A percentile compares a stretch with the other conserved stretches of the same genome.
These are phyloP conservation scores for Gyromitra esculenta DNA, from an alignment of 2,329 filamentous ascomycete genomes.

Conservation along the genomic window DNA sequence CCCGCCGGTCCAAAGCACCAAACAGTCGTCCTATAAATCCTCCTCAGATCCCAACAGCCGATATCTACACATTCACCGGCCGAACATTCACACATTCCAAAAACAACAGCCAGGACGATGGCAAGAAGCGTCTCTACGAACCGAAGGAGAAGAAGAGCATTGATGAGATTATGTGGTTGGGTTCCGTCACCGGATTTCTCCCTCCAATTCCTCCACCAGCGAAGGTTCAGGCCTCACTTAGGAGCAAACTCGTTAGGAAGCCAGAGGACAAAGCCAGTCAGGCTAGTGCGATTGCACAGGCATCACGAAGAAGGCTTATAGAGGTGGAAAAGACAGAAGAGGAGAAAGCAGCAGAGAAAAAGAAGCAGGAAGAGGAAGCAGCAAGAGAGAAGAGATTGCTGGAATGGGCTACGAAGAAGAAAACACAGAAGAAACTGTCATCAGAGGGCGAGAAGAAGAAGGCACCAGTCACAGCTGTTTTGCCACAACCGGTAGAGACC, in stretches of 20 bases:
- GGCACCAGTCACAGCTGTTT: conserved; percentile 10
- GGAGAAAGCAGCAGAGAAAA: conserved; percentile 49
- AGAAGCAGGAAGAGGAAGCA: conserved; percentile 50
- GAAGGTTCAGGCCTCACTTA: conserved; percentile 48
- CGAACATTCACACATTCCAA: conserved; percentile 26
- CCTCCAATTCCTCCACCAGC: conserved; percentile 46
- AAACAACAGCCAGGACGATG: conserved; percentile 40
- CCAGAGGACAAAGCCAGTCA: conserved; percentile 53
- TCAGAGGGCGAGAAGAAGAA: conserved; percentile 29
- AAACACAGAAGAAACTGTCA: conserved; percentile 29
- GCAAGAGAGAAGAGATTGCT: conserved; percentile 50
- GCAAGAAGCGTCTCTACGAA: conserved; percentile 49
- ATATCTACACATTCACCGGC: conserved; percentile 30
- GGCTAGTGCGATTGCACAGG: conserved; percentile 49
- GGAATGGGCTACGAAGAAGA: conserved; percentile 53
- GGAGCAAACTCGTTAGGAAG: conserved; percentile 54
- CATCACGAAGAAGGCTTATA: conserved; percentile 30
- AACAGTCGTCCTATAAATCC: conserved; percentile 49
- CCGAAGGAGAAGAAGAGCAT: conserved; percentile 52
- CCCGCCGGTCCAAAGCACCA: conserved; percentile 53
- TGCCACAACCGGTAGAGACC: conserved; percentile 48
- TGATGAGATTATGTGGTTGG: conserved; percentile 55
- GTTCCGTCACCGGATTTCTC: conserved; percentile 51
- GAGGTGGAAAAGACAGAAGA: conserved; percentile 42
- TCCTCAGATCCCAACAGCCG: conserved; percentile 51